Evolutionary conservation across 495 filamentous ascomycete species (phyloP).

Genomic region (Hypoxylon crocopeplum): DNA sequence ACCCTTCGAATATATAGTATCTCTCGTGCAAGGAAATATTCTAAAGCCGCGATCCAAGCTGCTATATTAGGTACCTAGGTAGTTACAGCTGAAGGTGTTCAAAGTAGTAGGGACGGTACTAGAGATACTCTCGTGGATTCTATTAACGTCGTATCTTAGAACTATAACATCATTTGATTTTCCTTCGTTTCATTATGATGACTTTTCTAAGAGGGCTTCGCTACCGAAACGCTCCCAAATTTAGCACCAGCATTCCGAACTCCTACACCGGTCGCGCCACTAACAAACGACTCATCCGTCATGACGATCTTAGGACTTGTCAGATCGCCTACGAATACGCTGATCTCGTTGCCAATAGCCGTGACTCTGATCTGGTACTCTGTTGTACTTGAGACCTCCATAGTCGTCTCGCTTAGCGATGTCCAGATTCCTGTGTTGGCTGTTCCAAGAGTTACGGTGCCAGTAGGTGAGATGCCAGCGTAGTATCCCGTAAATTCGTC

Average conservation of each 20-base stretch:
- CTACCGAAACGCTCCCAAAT: constrained; percentile 38
- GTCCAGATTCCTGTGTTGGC: constrained; percentile 19
- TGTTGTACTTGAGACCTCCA: constrained; percentile 1
- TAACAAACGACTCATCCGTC: constrained; percentile 24
- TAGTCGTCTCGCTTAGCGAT: background rate
- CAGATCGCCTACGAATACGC: constrained; percentile 35
- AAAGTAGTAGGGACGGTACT: no score
- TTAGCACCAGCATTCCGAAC: constrained; percentile 15
- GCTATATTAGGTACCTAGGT: no score
- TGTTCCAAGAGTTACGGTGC: constrained; percentile 20
- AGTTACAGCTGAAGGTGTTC: no score
- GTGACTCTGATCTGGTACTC: constrained; percentile 32
- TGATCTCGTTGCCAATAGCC: constrained; percentile 29
- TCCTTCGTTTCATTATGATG: no score
- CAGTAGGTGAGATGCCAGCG: constrained; percentile 21
- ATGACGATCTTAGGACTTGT: constrained; percentile 12
- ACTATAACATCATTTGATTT: no score
- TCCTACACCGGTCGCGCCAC: constrained; percentile 35
- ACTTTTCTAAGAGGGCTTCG: constrained; percentile 18
- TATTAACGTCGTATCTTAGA: no score
- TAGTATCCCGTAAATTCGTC: constrained; percentile 28
- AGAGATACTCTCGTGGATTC: no score
- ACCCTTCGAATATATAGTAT: no score
- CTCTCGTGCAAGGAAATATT: no score
- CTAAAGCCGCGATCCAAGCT: no score